Base-by-base conservation (phyloP, 306 rosid species). In the Vigna angularis region DNA sequence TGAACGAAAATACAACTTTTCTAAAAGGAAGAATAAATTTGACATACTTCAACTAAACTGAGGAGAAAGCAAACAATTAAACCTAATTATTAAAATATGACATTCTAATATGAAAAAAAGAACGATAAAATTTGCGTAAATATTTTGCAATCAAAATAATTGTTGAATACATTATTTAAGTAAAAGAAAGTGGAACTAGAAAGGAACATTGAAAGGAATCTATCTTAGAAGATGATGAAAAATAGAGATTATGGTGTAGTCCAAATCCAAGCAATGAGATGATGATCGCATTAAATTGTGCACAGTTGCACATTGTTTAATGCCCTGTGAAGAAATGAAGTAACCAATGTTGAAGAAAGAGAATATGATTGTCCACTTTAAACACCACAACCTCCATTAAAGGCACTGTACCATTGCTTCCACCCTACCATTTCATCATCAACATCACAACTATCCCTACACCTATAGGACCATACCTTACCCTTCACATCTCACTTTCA, bases 401-500 rank as follows among this genome's bases (percentile, higher is more conserved):
- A 67, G 28, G 28, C 72, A 48, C 65, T 75, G 59, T 71, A 40
- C 83, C 63, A 70, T 38, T 28, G 24, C 52, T 72, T 47, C 55
- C 76, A 26, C 13, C 61, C 63, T 57, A 66, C 58, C 58, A 26
- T 66, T 26, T 47, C 34, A 40, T 38, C 40, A 63, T 63, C 72
- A 75, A 18, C 40, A 64, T 28, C 69, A 17, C 16, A 57, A 9
- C 4, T 18, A 53, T 18, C 48, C 68, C 50, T 73, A 52, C 61
- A 53, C 6, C 74, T 55, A 9, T 66, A 64, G 55, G 20, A n/a
- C 20, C 51, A 28, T 65, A 53, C 58, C 45, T 24, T 4, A 4
- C 6, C 30, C 75, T 69, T 53, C 76, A 69, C 30, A 48, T 12
- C 52, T 81, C 76, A 24, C 67, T 58, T 70, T 59, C 80, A 24